phyloP scores from a whole-genome alignment of 2,329 filamentous ascomycete genomes.

The Botrytis aclada region DNA sequence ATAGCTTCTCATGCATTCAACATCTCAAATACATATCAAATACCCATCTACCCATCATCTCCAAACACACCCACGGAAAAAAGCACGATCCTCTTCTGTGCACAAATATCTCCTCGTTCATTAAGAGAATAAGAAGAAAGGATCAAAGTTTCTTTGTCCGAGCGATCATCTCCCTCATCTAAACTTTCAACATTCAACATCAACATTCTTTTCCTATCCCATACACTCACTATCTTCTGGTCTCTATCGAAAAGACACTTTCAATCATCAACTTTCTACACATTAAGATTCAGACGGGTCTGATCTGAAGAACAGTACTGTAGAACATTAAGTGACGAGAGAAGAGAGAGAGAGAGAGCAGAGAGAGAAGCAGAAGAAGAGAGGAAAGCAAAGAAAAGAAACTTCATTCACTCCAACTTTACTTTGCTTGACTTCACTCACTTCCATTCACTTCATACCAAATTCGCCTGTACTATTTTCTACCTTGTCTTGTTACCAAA shows the following conservation, averaged over 20 bases:
- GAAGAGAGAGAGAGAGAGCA: not conserved
- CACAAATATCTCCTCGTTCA: not conserved
- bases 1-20: not conserved
- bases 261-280: not conserved
- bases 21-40: not conserved
- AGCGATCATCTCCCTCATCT: conserved; percentile 13
- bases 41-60: not conserved
- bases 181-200: not conserved
- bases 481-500: not conserved
- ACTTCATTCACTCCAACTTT: not conserved
- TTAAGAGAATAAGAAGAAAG: conserved; percentile 4
- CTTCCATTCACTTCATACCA: not conserved
- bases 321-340: not conserved
- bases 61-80: no score
- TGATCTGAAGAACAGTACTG: conserved; percentile 15
- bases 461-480: conserved; percentile 5
- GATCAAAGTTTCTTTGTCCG: conserved; percentile 12
- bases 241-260: not conserved
- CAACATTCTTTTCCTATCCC: not conserved
- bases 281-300: not conserved
- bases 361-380: not conserved
- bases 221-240: not conserved
- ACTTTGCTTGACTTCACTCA: not conserved
- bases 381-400: not conserved
- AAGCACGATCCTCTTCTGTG: conserved; percentile 10